Base-by-base conservation (phyloP, 2,329 filamentous ascomycete genomes). In the Colletotrichum abscissum region DNA sequence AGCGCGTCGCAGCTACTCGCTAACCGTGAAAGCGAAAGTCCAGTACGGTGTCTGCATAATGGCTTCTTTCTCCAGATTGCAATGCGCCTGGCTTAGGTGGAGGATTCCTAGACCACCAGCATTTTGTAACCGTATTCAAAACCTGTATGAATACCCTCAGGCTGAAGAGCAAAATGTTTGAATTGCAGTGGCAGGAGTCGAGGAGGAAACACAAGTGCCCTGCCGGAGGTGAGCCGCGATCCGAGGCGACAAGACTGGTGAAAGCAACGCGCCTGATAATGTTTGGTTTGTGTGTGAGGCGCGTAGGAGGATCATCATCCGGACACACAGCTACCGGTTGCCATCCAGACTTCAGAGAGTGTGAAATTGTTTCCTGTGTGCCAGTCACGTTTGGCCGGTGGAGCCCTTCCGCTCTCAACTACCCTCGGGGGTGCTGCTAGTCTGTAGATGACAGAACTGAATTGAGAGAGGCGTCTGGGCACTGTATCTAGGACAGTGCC, bases 401-500 rank as follows among this genome's bases (percentile, higher is more conserved):
- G 38, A 38, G 33, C 69, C 30, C 57, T 62, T 49, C 19, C 35
- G 11, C 33, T 42, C 35, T 22, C 22, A 55, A 26, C 4, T 22
- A 56, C 64, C 35, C 64, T 33, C 54, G 11, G 52, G 54, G 33
- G 42, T 49, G 66, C 58, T 72, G 70, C 33, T 19, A 42, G 33
- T 35, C 8, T 12, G 12, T 55, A 72, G 66, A 52, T n/a, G 11
- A 49, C 6, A 54, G 19, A 52, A n/a, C 11, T 26, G 22, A 16
- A 28, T 19, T 22, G 26, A 54, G 26, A 54, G 38, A 46, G 52
- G 54, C 59, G 52, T 22, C 30, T 73, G 59, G 42, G 33, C 59
- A 73, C 60, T 60, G 70, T 70, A 8, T 35, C 24, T 38, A 28
- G 35, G 67, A 70, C 70, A 55, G 70, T 73, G 60, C 35, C 59